Base-by-base conservation (phyloP, 192 early-diverging fungal genomes). In the Tieghemiomyces parasiticus region DNA sequence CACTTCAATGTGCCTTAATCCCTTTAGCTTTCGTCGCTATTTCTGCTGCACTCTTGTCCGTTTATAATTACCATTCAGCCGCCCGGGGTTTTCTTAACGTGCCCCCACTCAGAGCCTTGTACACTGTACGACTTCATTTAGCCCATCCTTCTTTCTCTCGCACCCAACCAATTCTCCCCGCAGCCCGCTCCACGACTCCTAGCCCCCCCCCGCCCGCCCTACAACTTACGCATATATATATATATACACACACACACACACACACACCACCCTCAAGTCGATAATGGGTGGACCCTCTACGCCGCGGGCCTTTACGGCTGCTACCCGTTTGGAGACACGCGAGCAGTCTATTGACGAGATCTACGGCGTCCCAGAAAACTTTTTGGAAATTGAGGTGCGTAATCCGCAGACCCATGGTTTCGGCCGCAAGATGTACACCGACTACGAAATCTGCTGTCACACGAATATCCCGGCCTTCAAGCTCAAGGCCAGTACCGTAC, bases 401-500 rank as follows among this genome's bases (percentile, higher is more conserved):
- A 91, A 92, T 76, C 91, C 93, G 31, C 81, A 85, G 55, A 86
- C 88, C 49, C 85, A 92, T 63, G 90, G 79, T 29, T 68, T 80
- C 63, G 86, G 85, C 19, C 76, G 89, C 44, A 87, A 81, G 63
- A 90, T 87, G 80, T 95, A 82, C 67, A 91, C 92, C 54, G 93
- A 95, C 69, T 99, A 94, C 61, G 93, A 99, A 66, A 88, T 99
- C 62, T 74, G 95, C 44, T 92, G 89, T 70, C 79, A 83, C 84
- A 97, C 92, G 32, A 99, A 97, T 69, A 92, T 99, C 50, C 95
- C 95, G 6, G 85, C 86, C 4, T 99, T 95, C 81, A 96, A 97
- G 68, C 60, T 89, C 47, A 87, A 84, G 50, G 61, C 75, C 42
- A 93, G 90, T 2, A 65, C 71, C 32, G 93, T 96, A 35, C 83